Evolutionary conservation across 805 yeast species (phyloP).

Genomic region (Saturnispora besseyi): DNA sequence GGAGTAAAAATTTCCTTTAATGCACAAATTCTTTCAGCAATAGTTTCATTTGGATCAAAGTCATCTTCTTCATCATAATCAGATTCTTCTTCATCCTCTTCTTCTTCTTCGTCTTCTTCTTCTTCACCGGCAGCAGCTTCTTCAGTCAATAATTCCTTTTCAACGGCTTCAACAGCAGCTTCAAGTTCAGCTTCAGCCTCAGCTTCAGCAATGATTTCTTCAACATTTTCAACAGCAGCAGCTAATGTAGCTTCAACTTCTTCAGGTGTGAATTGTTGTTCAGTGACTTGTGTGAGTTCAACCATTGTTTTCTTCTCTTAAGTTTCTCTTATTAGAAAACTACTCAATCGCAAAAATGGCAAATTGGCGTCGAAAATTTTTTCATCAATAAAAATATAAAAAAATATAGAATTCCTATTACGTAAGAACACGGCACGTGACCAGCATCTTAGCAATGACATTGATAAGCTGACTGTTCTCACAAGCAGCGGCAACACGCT

Average conservation of each 20-base stretch:
- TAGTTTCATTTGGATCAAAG: constrained; percentile 75
- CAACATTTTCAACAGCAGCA: constrained; percentile 5
- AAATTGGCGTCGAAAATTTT: neutral
- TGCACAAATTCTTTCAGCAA: constrained; percentile 82
- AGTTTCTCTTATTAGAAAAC: neutral
- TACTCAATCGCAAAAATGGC: neutral
- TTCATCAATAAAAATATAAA: neutral
- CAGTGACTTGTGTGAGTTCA: constrained; percentile 64
- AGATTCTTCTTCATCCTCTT: constrained; percentile 31
- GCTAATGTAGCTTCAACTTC: constrained; percentile 10
- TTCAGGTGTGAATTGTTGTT: constrained; percentile 21
- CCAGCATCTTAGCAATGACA: constrained; percentile 89
- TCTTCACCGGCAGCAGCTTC: constrained; percentile 17
- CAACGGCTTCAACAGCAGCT: constrained; percentile 29
- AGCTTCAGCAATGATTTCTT: constrained; percentile 6
- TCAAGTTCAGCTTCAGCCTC: constrained; percentile 25
- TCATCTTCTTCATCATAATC: constrained; percentile 64
- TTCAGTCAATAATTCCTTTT: constrained; percentile 22
- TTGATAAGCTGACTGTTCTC: constrained; percentile 86
- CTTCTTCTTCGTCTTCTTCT: constrained; percentile 29
- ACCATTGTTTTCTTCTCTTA: constrained; percentile 40
- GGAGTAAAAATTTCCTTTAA: constrained; percentile 90
- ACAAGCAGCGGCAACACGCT: constrained; percentile 96
- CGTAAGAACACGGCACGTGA: constrained; percentile 43
- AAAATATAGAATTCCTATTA: neutral